Conservation (phyloP, 2,329 filamentous ascomycete genomes). For the Neurospora sp. region DNA sequence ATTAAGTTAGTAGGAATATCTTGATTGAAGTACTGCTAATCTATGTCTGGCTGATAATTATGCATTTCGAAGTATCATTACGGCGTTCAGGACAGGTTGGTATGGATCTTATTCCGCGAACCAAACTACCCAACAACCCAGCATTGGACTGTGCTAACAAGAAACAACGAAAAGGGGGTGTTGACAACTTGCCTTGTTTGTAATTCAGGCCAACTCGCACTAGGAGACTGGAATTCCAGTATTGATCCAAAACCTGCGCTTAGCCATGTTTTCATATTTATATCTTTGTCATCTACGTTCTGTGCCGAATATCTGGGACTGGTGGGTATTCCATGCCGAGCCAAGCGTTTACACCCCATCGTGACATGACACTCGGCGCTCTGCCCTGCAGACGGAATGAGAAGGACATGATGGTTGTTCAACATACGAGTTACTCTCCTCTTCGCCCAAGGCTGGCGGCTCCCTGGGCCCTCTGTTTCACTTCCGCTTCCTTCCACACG, state of each 20-base stretch:
- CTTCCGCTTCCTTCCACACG: background rate
- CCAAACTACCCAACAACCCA: background rate
- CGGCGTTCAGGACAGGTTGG: background rate
- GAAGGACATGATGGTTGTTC: background rate
- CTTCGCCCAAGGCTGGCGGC: background rate
- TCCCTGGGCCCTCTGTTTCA: background rate
- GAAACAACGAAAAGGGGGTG: background rate
- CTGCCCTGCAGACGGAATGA: background rate
- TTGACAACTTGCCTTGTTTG: background rate
- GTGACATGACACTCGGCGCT: background rate
- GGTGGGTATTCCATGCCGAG: background rate
- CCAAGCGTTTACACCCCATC: background rate
- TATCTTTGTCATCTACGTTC: background rate
- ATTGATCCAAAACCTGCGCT: background rate
- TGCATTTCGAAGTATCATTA: background rate
- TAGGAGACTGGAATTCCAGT: background rate
- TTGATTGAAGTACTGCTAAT: background rate
- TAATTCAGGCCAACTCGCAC: background rate
- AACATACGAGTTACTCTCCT: background rate
- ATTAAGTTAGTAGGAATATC: background rate
- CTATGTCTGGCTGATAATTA: background rate
- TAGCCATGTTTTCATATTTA: background rate
- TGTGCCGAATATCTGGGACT: background rate
- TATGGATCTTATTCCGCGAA: background rate
- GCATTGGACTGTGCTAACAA: background rate